A percentile compares a stretch with the other conserved stretches of the same genome.
Evolutionary conservation across 805 yeast genomes (phyloP).

Genomic region (Candida coquimbonensis): DNA sequence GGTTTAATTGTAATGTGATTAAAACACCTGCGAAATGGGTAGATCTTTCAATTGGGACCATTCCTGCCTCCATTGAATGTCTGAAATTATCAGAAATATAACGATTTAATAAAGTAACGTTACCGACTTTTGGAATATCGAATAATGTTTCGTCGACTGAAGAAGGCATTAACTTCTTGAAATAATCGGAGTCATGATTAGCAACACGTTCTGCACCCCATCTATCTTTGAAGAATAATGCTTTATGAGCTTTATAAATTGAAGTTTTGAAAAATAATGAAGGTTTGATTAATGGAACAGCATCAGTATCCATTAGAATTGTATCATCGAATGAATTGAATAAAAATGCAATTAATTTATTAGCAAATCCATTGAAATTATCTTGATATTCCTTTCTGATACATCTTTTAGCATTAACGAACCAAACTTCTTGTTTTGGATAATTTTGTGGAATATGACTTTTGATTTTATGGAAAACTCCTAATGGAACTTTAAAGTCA

Average conservation of each 20-base stretch:
- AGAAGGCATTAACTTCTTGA: slow-evolving; percentile 31
- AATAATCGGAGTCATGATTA: slow-evolving; percentile 26
- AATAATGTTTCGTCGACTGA: slow-evolving; percentile 20
- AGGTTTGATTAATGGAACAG: slow-evolving; percentile 35
- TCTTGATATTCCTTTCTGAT: slow-evolving; percentile 21
- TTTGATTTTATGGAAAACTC: slow-evolving; percentile 18
- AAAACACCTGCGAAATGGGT: slow-evolving; percentile 19
- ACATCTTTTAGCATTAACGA: slow-evolving; percentile 25
- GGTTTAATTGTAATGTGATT: slow-evolving; percentile 24
- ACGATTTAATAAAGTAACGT: slow-evolving; percentile 15
- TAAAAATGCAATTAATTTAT: slow-evolving; percentile 38
- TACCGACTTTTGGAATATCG: slow-evolving; percentile 10
- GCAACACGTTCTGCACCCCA: slow-evolving; percentile 9
- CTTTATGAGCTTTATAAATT: slow-evolving; percentile 29
- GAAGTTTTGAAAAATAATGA: slow-evolving; percentile 26
- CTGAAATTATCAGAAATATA: slow-evolving; percentile 13
- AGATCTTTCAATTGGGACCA: slow-evolving; percentile 22
- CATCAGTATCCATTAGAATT: slow-evolving; percentile 44
- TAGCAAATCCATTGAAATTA: slow-evolving; percentile 35
- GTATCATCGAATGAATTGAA: slow-evolving; percentile 41
- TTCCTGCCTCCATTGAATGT: slow-evolving; percentile 29
- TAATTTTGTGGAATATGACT: slow-evolving; percentile 18
- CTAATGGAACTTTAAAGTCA: slow-evolving; percentile 26
- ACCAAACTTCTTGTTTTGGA: slow-evolving; percentile 30
- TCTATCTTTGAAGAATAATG: slow-evolving; percentile 41